Evolutionary conservation across 768 basidiomycete genomes (phyloP).

Genomic region (Boletus speciosus): DNA sequence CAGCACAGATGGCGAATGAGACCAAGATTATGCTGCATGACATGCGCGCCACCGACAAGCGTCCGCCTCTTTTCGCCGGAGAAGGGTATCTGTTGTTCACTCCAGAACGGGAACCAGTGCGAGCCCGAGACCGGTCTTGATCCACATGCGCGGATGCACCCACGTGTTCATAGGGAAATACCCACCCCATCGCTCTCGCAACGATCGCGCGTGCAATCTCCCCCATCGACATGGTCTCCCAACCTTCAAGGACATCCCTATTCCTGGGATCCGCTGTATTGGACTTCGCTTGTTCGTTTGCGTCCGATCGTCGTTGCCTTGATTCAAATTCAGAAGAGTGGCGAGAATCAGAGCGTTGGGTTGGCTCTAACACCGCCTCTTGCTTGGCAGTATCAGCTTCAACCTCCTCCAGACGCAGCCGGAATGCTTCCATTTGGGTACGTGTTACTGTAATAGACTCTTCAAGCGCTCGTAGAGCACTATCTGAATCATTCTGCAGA

Average conservation of each 20-base stretch:
- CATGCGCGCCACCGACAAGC: slow-evolving; percentile 8
- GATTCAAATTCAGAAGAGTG: neutral
- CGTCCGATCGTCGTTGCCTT: slow-evolving; percentile 1
- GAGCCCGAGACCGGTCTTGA: neutral
- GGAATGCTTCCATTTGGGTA: slow-evolving; percentile 23
- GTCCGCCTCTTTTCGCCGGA: slow-evolving; percentile 2
- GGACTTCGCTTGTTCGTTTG: neutral
- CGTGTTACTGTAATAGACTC: slow-evolving; percentile 25
- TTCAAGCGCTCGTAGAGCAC: slow-evolving; percentile 18
- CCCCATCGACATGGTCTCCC: slow-evolving; percentile 7
- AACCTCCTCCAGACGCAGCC: slow-evolving; percentile 26
- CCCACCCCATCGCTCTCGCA: slow-evolving; percentile 21
- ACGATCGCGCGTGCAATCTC: slow-evolving; percentile 16
- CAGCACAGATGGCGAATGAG: slow-evolving; percentile 28
- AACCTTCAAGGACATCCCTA: neutral
- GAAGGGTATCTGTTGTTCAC: neutral
- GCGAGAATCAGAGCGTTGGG: neutral
- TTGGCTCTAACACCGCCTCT: slow-evolving; percentile 6
- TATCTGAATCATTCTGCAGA: slow-evolving; percentile 2
- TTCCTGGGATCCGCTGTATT: neutral
- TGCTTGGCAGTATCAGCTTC: slow-evolving; percentile 21
- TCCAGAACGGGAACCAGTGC: neutral
- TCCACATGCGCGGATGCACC: neutral
- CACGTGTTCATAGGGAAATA: slow-evolving; percentile 18
- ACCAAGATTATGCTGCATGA: slow-evolving; percentile 24